phyloP scores from a whole-genome alignment of 306 rosid species.

The Malus orientalis region DNA sequence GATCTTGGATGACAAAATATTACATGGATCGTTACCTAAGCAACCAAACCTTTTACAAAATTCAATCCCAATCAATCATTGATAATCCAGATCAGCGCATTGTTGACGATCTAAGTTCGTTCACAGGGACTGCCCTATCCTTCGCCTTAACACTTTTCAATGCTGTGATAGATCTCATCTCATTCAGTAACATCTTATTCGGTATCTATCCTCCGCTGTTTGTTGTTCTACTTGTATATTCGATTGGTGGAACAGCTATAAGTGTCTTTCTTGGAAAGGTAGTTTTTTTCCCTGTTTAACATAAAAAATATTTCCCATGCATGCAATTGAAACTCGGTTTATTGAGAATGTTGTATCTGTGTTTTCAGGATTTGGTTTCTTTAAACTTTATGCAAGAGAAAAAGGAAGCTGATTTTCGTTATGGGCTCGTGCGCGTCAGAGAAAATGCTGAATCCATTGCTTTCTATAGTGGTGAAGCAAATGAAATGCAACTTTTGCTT shows the following conservation, averaged over 20 bases:
- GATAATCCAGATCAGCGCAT: conserved; percentile 96
- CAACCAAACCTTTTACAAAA: conserved; percentile 77
- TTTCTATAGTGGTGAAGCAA: conserved; percentile 87
- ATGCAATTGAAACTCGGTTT: conserved; percentile 6
- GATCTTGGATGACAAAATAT: conserved; percentile 98
- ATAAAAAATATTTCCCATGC: not conserved
- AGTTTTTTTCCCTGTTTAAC: not conserved
- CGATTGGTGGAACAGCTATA: conserved; percentile 86
- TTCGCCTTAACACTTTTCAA: conserved; percentile 74
- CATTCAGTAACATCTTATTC: conserved; percentile 83
- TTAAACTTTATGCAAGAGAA: conserved; percentile 95
- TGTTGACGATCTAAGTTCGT: conserved; percentile 90
- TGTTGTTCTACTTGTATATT: conserved; percentile 73
- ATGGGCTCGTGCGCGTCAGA: conserved; percentile 89
- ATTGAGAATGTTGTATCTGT: not conserved
- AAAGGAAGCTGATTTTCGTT: conserved; percentile 98
- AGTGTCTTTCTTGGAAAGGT: conserved; percentile 91
- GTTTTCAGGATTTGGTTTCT: conserved; percentile 71
- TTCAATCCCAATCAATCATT: conserved; percentile 88
- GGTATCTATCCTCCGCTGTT: conserved; percentile 95
- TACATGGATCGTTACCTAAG: conserved; percentile 87
- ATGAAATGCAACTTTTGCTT: conserved; percentile 86
- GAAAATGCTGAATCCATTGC: conserved; percentile 99
- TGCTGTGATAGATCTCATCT: conserved; percentile 79
- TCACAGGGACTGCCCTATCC: conserved; percentile 81